Base-by-base conservation (phyloP, 257 asterid species). In the Linderniella brevidens region DNA sequence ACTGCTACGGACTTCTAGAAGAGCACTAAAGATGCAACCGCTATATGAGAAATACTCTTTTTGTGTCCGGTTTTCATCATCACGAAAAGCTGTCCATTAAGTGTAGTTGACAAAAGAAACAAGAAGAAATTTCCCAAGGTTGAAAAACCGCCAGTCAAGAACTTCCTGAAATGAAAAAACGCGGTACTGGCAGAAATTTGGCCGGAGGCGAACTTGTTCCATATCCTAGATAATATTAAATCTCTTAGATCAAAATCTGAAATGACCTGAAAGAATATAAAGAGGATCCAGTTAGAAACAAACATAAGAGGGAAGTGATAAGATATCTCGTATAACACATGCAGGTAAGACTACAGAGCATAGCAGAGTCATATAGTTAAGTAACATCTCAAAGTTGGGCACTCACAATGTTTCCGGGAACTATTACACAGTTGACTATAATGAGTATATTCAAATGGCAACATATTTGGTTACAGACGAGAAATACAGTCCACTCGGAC, bases 71-170 rank as follows among this genome's bases (percentile, higher is more conserved):
- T 57, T 64, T 71, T 49, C 58, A 64, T 71, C 70, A 60, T 76
- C 70, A 66, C 65, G 54, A 49, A 59, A 61, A 64, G 69, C 60
- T 68, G 69, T 67, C 61, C 72, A 69, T 85, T 78, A 85, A 58
- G 96, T 85, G 75, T 81, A 77, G 67, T 81, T 75, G 80, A 81
- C 81, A 60, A 79, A 81, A 71, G 92, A 75, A 67, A 85, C 77
- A 59, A 90, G 81, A 71, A 71, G 84, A 66, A 68, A 85, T 67
- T 69, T 71, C 64, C 94, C 82, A 69, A 65, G 62, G 69, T 64
- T 59, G 70, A 85, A 69, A 65, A 75, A 73, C 63, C 77, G 78
- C 94, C 96, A 85, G 56, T 81, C 79, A 45, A 85, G 90, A 54
- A 78, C 84, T 84, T 90, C 82, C 58, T 74, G 90, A 76, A 85